phyloP scores from a whole-genome alignment of 129 eudicot species.

The Mikania micrantha region DNA sequence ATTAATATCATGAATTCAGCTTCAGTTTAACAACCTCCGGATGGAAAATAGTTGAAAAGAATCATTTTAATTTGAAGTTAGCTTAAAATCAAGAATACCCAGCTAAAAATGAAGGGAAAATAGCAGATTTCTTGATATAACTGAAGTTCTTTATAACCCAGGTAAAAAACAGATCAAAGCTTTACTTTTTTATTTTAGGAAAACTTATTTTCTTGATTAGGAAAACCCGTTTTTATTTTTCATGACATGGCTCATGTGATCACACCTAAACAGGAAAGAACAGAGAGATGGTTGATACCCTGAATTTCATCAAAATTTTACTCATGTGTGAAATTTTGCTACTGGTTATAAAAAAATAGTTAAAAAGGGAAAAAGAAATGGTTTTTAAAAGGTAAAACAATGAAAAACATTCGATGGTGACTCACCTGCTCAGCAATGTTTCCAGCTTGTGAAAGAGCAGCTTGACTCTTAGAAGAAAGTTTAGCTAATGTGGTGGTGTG shows the following conservation, averaged over 20 bases:
- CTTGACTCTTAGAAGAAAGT: constrained; percentile 83
- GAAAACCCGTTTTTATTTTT: constrained; percentile 1
- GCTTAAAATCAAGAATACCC: neutral
- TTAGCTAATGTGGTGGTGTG: constrained; percentile 67
- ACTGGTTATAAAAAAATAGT: neutral
- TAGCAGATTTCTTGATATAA: neutral
- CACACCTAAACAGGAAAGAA: constrained; percentile 7
- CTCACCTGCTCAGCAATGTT: constrained; percentile 87
- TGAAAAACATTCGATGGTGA: constrained; percentile 4
- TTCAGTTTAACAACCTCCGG: neutral
- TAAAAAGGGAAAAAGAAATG: neutral
- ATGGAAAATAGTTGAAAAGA: neutral
- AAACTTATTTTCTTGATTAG: neutral
- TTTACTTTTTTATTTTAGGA: neutral
- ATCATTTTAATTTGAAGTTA: neutral
- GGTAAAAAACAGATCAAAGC: constrained; percentile 4
- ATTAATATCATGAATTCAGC: constrained; percentile 5
- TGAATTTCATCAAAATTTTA: neutral
- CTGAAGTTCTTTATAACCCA: neutral
- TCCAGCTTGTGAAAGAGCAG: constrained; percentile 90
- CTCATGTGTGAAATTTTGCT: neutral
- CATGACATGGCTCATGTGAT: neutral
- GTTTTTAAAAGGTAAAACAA: neutral
- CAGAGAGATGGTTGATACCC: constrained; percentile 5
- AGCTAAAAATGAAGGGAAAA: neutral